Evolutionary conservation across 78 protist genomes (phyloP).

Genomic region (Monocercomonoides exilis): DNA sequence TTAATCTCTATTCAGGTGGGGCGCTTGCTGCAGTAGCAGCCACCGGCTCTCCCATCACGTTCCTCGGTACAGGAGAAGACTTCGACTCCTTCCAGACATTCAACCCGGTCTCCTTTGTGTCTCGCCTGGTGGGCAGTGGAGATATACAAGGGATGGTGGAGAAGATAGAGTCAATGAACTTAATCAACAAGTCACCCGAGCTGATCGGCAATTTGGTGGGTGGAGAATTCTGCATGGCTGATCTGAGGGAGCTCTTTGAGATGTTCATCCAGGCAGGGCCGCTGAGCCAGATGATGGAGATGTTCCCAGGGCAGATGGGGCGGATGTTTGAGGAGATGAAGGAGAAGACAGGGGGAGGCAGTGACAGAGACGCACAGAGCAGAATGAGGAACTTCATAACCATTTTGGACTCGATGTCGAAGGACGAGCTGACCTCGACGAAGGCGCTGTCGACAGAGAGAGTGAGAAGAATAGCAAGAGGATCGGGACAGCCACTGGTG

Average conservation of each 20-base stretch:
- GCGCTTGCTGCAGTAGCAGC: conserved; percentile 27
- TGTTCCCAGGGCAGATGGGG: conserved; percentile 47
- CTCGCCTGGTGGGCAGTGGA: conserved; percentile 80
- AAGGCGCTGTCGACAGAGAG: conserved; percentile 45
- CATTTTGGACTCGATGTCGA: conserved; percentile 88
- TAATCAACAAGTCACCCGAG: conserved; percentile 23
- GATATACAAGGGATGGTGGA: conserved; percentile 49
- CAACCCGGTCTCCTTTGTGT: conserved; percentile 14
- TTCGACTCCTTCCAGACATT: conserved; percentile 49
- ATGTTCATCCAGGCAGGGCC: conserved; percentile 77
- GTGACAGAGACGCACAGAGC: conserved; percentile 28
- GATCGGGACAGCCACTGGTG: conserved; percentile 59
- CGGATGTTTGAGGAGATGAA: neutral
- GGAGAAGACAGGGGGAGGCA: neutral
- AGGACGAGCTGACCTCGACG: conserved; percentile 51
- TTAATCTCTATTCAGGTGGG: conserved; percentile 15
- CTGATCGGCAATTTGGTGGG: conserved; percentile 25
- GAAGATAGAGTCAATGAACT: neutral
- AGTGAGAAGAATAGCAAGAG: conserved; percentile 61
- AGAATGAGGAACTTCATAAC: conserved; percentile 65
- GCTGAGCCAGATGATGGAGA: conserved; percentile 47
- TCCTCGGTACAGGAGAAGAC: conserved; percentile 90
- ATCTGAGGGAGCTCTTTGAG: conserved; percentile 86
- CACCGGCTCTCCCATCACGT: conserved; percentile 70
- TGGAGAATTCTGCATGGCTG: conserved; percentile 83